These are phyloP conservation scores for Pleurozium schreberi DNA, from an alignment of 225 moss, liverwort and hornwort species.

Conservation along the genomic window DNA sequence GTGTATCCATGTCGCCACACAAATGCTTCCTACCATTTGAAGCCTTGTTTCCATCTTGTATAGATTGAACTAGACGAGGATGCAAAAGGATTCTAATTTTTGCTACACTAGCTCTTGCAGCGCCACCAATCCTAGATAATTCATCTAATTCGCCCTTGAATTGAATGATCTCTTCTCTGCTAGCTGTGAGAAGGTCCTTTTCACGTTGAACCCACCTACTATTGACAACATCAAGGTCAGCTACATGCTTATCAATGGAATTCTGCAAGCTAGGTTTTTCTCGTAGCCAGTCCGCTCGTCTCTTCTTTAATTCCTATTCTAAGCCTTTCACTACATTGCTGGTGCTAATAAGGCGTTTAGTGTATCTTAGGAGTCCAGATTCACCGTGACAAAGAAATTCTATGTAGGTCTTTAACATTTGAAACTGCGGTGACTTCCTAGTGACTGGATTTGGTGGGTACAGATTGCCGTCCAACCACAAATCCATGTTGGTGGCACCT, in stretches of 20 bases:
- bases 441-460: too few species aligned
- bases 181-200: background rate
- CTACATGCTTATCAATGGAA: background rate
- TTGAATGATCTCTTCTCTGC: background rate
- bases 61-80: too few species aligned
- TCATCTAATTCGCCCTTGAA: background rate
- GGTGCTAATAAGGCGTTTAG: background rate
- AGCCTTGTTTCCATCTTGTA: too few species aligned
- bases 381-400: background rate
- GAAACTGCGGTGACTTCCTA: too few species aligned
- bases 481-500: too few species aligned
- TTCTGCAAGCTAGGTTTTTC: background rate
- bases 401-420: background rate
- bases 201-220: background rate
- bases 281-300: rapidly evolving
- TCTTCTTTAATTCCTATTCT: background rate
- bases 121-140: too few species aligned
- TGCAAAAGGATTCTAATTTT: too few species aligned
- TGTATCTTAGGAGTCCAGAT: background rate
- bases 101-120: too few species aligned
- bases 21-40: too few species aligned
- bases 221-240: background rate
- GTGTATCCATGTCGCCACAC: too few species aligned
- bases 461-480: too few species aligned
- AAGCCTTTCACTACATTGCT: background rate